A percentile compares a stretch with the other conserved stretches of the same genome.
These are phyloP conservation scores for Cenchrus fungigraminus DNA, from an alignment of 176 grass and related monocot species.

Conservation along the genomic window DNA sequence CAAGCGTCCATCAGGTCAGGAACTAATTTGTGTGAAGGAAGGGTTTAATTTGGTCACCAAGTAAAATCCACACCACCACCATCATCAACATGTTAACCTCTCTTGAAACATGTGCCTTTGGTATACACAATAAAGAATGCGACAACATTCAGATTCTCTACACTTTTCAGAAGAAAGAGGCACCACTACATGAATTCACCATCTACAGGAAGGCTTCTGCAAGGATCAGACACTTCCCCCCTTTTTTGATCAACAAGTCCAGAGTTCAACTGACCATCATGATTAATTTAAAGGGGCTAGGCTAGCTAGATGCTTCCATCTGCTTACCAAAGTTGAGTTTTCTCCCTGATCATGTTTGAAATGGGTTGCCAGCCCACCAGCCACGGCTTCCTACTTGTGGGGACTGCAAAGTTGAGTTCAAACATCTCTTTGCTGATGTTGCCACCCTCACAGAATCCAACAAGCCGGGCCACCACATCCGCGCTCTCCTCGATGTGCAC, in stretches of 20 bases:
- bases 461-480: slow-evolving; percentile 82
- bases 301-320: neutral
- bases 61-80: too few species aligned
- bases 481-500: slow-evolving; percentile 73
- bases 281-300: too few species aligned
- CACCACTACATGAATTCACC: neutral
- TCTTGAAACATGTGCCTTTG: neutral
- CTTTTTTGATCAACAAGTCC: neutral
- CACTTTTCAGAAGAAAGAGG: neutral
- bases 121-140: slow-evolving; percentile 21
- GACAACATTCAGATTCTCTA: slow-evolving; percentile 20
- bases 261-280: too few species aligned
- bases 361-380: slow-evolving; percentile 92
- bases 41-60: too few species aligned
- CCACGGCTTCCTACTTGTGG: slow-evolving; percentile 80
- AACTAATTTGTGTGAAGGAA: too few species aligned
- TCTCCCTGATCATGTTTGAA: slow-evolving; percentile 75
- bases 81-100: neutral
- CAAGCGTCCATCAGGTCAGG: too few species aligned
- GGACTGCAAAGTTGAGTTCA: slow-evolving; percentile 80
- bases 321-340: slow-evolving; percentile 45
- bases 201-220: slow-evolving; percentile 7
- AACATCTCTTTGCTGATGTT: slow-evolving; percentile 99
- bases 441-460: slow-evolving; percentile 89
- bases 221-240: slow-evolving; percentile 19